Conservation (phyloP, 495 filamentous ascomycete genomes). For the Neurospora cerealis region DNA sequence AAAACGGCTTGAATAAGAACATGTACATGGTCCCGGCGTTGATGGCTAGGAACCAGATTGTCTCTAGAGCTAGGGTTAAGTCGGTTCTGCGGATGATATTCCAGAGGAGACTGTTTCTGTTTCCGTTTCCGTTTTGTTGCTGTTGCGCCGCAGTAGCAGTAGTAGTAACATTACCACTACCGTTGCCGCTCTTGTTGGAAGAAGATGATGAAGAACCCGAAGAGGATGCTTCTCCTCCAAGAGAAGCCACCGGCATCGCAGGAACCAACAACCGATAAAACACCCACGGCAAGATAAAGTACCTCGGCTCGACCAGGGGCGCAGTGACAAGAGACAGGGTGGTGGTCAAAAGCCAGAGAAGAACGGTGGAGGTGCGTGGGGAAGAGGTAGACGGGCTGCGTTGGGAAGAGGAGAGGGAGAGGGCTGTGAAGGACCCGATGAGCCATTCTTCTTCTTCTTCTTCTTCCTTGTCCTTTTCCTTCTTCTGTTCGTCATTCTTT, state of each 20-base stretch:
- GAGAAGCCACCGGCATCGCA: conserved; percentile 13
- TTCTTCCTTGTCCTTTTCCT: background rate
- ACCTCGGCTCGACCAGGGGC: conserved; percentile 86
- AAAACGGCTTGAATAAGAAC: conserved; percentile 70
- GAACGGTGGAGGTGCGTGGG: conserved; percentile 30
- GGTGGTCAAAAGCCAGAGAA: conserved; percentile 63
- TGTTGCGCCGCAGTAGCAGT: background rate
- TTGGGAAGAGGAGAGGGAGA: background rate
- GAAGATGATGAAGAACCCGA: background rate
- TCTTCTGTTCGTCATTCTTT: background rate
- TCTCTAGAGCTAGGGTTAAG: conserved; percentile 57
- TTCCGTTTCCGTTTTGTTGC: background rate
- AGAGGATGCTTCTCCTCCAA: background rate
- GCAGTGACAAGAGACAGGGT: conserved; percentile 72
- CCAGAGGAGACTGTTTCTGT: background rate
- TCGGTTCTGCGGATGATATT: conserved; percentile 4
- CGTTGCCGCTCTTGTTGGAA: background rate
- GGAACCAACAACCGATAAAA: conserved; percentile 82
- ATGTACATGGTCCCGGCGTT: conserved; percentile 69
- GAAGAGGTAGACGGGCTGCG: background rate
- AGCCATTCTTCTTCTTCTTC: background rate
- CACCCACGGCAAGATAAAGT: conserved; percentile 92
- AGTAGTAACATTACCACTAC: background rate
- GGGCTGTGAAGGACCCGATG: background rate
- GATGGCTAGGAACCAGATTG: conserved; percentile 63